Conservation (phyloP, 2,329 filamentous ascomycete genomes). For the Ophiostoma angusticollis region DNA sequence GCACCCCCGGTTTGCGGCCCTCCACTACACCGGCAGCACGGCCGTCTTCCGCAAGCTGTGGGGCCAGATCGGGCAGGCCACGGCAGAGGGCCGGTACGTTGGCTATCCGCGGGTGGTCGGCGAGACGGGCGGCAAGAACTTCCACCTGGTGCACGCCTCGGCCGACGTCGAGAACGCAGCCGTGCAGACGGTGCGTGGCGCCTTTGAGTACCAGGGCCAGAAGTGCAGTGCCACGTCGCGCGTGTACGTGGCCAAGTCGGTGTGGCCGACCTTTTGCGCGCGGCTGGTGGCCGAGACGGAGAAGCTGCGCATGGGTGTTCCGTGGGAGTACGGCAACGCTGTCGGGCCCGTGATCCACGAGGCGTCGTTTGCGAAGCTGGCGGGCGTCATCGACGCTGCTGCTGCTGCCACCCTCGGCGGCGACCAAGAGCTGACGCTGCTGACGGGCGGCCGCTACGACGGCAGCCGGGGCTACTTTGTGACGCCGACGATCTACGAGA, state of each 20-base stretch:
- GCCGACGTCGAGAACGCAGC: conserved; percentile 34
- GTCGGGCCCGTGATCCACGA: conserved; percentile 37
- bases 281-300: conserved; percentile 24
- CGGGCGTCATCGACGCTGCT: conserved; percentile 30
- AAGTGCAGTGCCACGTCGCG: conserved; percentile 39
- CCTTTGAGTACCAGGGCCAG: conserved; percentile 39
- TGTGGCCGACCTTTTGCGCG: conserved; percentile 27
- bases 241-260: conserved; percentile 40
- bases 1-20: conserved; percentile 72
- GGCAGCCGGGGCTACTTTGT: conserved; percentile 31
- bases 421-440: conserved; percentile 28
- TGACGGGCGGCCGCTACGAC: conserved; percentile 32
- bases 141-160: conserved; percentile 34
- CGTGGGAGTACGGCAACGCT: conserved; percentile 25
- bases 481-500: conserved; percentile 33
- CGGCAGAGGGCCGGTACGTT: conserved; percentile 68
- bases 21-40: conserved; percentile 92
- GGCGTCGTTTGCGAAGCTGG: conserved; percentile 32
- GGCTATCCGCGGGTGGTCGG: conserved; percentile 50
- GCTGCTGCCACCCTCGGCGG: too few species aligned
- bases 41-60: conserved; percentile 82
- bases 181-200: conserved; percentile 32
- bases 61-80: conserved; percentile 68
- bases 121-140: conserved; percentile 42
- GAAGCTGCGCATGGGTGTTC: conserved; percentile 21